Conservation (phyloP, 495 filamentous ascomycete genomes). For the Gamarada debralockiae region DNA sequence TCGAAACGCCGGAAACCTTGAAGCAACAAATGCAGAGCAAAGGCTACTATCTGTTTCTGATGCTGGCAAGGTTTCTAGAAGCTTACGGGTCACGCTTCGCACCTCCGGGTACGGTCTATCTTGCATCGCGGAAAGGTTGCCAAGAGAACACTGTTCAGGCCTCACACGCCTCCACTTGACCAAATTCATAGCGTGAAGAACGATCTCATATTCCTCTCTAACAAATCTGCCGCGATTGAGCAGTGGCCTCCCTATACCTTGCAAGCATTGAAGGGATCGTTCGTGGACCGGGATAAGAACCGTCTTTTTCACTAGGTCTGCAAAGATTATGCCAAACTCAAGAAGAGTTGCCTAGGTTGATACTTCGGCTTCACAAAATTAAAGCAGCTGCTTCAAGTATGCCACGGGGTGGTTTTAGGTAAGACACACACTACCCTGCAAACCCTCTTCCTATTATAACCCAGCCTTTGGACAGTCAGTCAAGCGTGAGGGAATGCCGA, state of each 20-base stretch:
- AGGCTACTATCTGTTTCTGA: neutral
- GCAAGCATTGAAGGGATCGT: conserved; percentile 4
- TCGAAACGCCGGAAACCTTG: conserved; percentile 6
- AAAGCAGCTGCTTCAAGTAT: too few species aligned
- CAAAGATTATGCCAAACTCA: conserved; percentile 1
- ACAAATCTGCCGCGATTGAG: neutral
- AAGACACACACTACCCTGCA: too few species aligned
- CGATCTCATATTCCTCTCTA: neutral
- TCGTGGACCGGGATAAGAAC: conserved; percentile 2
- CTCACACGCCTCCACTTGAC: neutral
- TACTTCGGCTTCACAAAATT: too few species aligned
- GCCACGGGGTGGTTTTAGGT: too few species aligned
- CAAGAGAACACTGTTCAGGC: conserved; percentile 2
- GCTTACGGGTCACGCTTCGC: conserved; percentile 6
- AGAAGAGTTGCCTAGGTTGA: neutral
- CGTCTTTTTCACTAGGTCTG: neutral
- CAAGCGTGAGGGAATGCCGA: too few species aligned
- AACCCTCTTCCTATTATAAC: too few species aligned
- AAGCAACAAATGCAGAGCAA: neutral
- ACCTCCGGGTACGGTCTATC: conserved; percentile 8
- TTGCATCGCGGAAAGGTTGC: conserved; percentile 8
- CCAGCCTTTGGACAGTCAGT: too few species aligned
- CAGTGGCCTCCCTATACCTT: neutral
- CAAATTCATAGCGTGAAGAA: conserved; percentile 6
- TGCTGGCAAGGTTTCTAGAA: conserved; percentile 4